Base-by-base conservation (phyloP, 2,329 filamentous ascomycete species). In the Bipolaris victoriae region DNA sequence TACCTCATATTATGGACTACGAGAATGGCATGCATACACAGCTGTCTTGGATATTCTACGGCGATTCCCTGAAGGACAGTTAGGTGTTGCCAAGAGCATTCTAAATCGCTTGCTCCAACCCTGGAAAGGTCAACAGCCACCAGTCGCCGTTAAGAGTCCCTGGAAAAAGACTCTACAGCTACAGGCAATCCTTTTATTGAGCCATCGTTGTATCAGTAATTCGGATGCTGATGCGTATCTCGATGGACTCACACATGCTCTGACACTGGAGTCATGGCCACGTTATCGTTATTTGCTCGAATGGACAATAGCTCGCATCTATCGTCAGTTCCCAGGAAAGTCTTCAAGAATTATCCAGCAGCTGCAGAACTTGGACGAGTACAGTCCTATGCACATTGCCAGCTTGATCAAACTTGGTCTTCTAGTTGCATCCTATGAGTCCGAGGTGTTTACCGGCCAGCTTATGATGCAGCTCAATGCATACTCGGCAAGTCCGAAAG, bases 131-230 rank as follows among this genome's bases (percentile, higher is more conserved):
- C 81, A 83, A 57, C 78, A 76, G 58, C 61, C 70, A 10, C 77
- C 80, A 3, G 68, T 78, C 9, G 78, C 78, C 3, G 77, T 79
- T 35, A 77, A 81, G 37, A 78, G 72, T 57, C 76, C 77, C 45
- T 83, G 79, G 79, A 83, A 83, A 61, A 74, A 76, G n/a, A 75
- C 77, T 0, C 59, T 80, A n/a, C 81, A 83, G 55, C 66, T 82
- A 9, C 80, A 83, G 52, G 70, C 76, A 16, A 75, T 82, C 67
- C 64, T 83, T 1, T 53, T 82, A 0, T 73, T 81, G 15, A 66
- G 67, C 7, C 78, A 82, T 52, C 72, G 74, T 29, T 74, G 72
- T 33, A 55, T 78, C 1, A 40, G 40, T 7, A 62, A 69, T 7
- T 53, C 52, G 0, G 62, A 77, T 18, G 71, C 68, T 1, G 64